Base-by-base conservation (phyloP, 192 early-diverging fungal genomes). In the Geranomyces variabilis region DNA sequence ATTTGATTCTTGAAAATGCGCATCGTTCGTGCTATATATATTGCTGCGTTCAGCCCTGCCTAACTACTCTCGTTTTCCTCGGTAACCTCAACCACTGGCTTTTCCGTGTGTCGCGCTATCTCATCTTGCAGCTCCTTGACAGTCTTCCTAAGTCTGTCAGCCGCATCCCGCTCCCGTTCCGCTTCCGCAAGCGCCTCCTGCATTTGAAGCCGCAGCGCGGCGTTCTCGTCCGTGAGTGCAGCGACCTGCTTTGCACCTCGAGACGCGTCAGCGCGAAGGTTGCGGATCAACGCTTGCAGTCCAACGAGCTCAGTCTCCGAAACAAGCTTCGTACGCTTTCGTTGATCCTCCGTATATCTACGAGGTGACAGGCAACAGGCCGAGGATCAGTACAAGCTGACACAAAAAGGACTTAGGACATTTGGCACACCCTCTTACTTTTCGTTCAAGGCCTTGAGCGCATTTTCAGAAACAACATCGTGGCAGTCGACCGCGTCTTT, bases 401-500 rank as follows among this genome's bases (percentile, higher is more conserved):
- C 36, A 41, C 36, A 41, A 7, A 10, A 41, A 41, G 36, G 36
- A 3, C 10, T 41, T 41, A 41, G 36, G 36, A 10, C 36, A 41
- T 10, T 41, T 10, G 10, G 36, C 36, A 41, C 36, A 61, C 43
- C 58, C n/a, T 15, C 59, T 61, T 26, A 71, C 61, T 51, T 46
- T 22, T 64, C 28, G 6, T 31, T 21, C n/a, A 71, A 29, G 36
- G 14, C 61, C 30, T 49, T 29, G 21, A 71, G 48, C 14, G 14
- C 48, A 21, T 29, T 47, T n/a, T 14, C 61, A 26, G 45, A 34
- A 14, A 71, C 70, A 3, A 71, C 12, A 44, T 71, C 70, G 15
- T 71, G 47, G n/a, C 64, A 60, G 22, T 60, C 66, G 51, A 70
- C 29, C 14, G 70, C 78, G 66, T 86, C 83, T 64, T 72, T 45